Evolutionary conservation across 192 early-diverging fungal genomes (phyloP).

Genomic region (Allomyces macrogynus): DNA sequence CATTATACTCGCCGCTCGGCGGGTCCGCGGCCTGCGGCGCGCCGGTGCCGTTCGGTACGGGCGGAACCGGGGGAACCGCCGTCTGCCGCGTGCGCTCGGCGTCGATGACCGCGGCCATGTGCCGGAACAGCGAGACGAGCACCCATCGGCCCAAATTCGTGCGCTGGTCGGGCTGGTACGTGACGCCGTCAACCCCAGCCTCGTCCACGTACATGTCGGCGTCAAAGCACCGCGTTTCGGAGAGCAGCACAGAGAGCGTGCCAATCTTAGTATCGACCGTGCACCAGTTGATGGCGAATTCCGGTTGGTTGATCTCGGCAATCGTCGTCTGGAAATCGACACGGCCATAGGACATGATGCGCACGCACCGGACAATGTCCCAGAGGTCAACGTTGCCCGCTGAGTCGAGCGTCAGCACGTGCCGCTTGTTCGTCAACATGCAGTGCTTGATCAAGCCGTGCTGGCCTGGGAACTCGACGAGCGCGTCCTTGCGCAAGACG

Average conservation of each 20-base stretch:
- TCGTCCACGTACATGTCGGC: conserved; percentile 83
- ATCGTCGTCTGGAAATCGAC: conserved; percentile 30
- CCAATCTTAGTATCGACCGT: conserved; percentile 77
- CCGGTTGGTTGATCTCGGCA: conserved; percentile 34
- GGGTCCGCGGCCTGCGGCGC: no score
- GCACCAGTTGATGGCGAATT: conserved; percentile 82
- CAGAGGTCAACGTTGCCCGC: conserved; percentile 61
- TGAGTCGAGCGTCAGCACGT: conserved; percentile 68
- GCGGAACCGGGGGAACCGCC: no score
- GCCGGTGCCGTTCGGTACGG: no score
- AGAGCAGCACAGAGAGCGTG: conserved; percentile 5
- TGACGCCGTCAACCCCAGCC: conserved; percentile 11
- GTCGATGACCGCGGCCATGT: neutral
- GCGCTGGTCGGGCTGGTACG: conserved; percentile 3
- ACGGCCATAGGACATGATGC: conserved; percentile 32
- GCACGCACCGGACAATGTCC: conserved; percentile 62
- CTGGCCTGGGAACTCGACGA: conserved; percentile 17
- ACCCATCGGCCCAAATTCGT: conserved; percentile 5
- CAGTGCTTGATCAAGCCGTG: conserved; percentile 41
- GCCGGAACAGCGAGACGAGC: conserved; percentile 1
- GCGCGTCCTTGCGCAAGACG: no score
- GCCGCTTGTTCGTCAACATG: conserved; percentile 65
- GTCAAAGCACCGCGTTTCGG: conserved; percentile 49
- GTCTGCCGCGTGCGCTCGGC: no score
- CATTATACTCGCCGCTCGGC: no score